Evolutionary conservation across 2,329 filamentous ascomycete species (phyloP).

Genomic region (Venturia oleaginea): DNA sequence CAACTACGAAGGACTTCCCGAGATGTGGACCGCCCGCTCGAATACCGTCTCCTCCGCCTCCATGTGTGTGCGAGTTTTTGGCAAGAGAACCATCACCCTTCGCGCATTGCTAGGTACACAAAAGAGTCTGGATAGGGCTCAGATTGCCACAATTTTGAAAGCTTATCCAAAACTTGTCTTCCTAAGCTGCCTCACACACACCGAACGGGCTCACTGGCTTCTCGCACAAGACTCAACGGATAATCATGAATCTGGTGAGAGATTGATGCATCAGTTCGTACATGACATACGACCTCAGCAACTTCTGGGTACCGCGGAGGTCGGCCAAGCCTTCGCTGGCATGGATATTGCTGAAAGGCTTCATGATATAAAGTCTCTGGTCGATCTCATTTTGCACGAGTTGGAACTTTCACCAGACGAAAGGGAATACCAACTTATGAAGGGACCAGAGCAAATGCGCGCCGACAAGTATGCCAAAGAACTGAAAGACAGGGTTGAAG

Average conservation of each 20-base stretch:
- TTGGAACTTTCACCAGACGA: conserved; percentile 28
- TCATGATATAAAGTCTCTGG: conserved; percentile 53
- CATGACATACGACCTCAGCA: conserved; percentile 32
- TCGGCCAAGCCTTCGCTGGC: conserved; percentile 48
- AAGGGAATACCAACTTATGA: conserved; percentile 19
- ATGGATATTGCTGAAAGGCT: conserved; percentile 55
- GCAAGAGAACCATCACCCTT: not conserved
- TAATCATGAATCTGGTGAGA: conserved; percentile 38
- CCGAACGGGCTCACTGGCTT: conserved; percentile 52
- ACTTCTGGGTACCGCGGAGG: conserved; percentile 32
- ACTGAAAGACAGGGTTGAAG: conserved; percentile 14
- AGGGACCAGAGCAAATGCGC: not conserved
- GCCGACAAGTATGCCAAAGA: conserved; percentile 1
- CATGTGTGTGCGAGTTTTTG: not conserved
- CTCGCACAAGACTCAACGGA: conserved; percentile 43
- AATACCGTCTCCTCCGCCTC: conserved; percentile 31
- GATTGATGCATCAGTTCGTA: conserved; percentile 36
- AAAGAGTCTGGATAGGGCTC: not conserved
- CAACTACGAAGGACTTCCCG: conserved; percentile 60
- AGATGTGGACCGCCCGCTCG: conserved; percentile 75
- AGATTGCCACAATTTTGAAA: not conserved
- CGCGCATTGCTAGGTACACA: not conserved
- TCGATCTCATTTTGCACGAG: conserved; percentile 41
- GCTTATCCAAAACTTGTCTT: conserved; percentile 39
- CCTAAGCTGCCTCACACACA: conserved; percentile 48